Percentiles rank a stretch among this genome's conserved stretches.
These are phyloP conservation scores for Bolboschoenoplectus hybrid DNA, from an alignment of 202 grass and related monocot species.

Conservation along the genomic window DNA sequence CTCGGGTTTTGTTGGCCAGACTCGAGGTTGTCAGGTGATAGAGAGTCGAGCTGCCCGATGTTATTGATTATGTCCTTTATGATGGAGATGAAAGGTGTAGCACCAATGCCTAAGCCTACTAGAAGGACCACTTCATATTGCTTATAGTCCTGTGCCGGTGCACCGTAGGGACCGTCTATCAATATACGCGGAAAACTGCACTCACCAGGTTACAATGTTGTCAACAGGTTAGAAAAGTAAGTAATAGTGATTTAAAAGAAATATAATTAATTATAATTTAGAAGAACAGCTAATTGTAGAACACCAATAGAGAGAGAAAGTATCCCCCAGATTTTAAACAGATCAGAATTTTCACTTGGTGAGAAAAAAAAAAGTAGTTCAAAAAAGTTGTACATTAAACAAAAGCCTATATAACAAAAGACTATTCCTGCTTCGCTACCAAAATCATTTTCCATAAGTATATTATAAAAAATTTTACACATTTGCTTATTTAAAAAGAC, in stretches of 20 bases:
- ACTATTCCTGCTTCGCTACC: background rate
- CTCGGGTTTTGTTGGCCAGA: conserved; percentile 15
- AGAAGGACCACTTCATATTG: conserved; percentile 85
- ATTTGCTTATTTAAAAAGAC: conserved; percentile 1
- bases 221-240: conserved; percentile 12
- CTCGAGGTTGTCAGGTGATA: conserved; percentile 48
- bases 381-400: background rate
- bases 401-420: background rate
- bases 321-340: conserved; percentile 7
- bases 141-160: conserved; percentile 90
- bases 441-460: conserved; percentile 8
- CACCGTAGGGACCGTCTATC: conserved; percentile 90
- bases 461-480: background rate
- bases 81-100: conserved; percentile 94
- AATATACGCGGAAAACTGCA: conserved; percentile 76
- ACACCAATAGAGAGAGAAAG: background rate
- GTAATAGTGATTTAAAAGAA: background rate
- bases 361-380: background rate
- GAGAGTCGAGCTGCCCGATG: conserved; percentile 47
- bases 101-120: conserved; percentile 85
- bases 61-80: conserved; percentile 97
- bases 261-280: conserved; percentile 22
- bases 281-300: background rate
- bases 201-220: conserved; percentile 22
- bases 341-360: background rate